Evolutionary conservation across 1,284 basidiomycete genomes (phyloP).

Genomic region (Cutaneotrichosporon sp.): DNA sequence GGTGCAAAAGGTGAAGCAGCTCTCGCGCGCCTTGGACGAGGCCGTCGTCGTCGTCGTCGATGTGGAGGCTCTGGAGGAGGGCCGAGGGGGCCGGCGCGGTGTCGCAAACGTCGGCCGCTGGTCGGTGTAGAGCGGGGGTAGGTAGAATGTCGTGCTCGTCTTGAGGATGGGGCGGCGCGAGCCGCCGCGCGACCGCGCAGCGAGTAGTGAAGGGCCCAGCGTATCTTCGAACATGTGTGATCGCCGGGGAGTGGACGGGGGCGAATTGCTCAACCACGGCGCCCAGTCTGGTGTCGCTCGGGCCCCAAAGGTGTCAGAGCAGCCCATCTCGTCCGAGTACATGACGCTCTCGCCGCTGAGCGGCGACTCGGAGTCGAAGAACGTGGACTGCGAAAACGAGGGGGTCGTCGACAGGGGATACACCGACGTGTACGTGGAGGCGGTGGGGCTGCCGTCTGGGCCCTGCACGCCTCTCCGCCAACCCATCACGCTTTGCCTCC

Average conservation of each 20-base stretch:
- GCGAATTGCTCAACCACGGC: background rate
- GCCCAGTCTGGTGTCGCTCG: constrained; percentile 1
- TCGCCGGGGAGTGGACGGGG: background rate
- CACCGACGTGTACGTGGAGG: constrained; percentile 1
- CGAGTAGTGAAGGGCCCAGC: background rate
- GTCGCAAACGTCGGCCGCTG: background rate
- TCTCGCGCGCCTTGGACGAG: background rate
- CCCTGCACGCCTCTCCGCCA: background rate
- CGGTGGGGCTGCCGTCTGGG: background rate
- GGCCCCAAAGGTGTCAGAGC: constrained; percentile 1
- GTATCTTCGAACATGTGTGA: background rate
- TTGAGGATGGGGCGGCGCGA: constrained; percentile 2
- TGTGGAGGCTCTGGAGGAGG: background rate
- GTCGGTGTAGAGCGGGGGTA: constrained; percentile 12
- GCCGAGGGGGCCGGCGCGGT: background rate
- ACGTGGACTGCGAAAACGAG: background rate
- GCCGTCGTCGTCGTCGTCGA: background rate
- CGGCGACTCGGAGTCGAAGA: background rate
- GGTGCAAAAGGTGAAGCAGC: background rate
- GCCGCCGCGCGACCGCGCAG: background rate
- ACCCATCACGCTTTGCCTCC: background rate
- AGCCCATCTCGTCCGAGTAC: background rate
- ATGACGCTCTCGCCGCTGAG: background rate
- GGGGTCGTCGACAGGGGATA: constrained; percentile 1
- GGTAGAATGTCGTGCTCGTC: constrained; percentile 12